Evolutionary conservation across 1,284 basidiomycete species (phyloP).

Genomic region (Fistulinella cinereoalba): DNA sequence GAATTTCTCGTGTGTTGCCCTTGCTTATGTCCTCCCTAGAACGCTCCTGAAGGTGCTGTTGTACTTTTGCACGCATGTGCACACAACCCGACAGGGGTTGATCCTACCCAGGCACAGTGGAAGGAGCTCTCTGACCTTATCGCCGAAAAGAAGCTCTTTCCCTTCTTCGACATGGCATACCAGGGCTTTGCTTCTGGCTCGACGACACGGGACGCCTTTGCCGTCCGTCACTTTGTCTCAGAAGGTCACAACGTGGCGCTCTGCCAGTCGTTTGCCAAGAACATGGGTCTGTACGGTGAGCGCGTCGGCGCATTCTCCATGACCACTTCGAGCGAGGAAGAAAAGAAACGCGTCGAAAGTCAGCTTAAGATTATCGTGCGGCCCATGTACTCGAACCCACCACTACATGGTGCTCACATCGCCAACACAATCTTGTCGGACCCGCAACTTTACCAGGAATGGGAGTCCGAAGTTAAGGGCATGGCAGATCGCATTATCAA

Average conservation of each 20-base stretch:
- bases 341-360: constrained; percentile 87
- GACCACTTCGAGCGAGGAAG: constrained; percentile 69
- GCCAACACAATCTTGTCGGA: constrained; percentile 82
- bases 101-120: constrained; percentile 95
- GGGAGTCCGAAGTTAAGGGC: constrained; percentile 88
- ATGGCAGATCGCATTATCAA: constrained; percentile 97
- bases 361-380: constrained; percentile 97
- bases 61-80: constrained; percentile 91
- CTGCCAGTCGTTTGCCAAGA: constrained; percentile 97
- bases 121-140: constrained; percentile 85
- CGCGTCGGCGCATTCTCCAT: constrained; percentile 95
- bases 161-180: constrained; percentile 98
- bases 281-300: constrained; percentile 98
- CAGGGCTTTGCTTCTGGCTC: constrained; percentile 93
- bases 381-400: constrained; percentile 98
- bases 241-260: constrained; percentile 86
- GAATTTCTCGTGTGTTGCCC: background rate
- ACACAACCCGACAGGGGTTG: constrained; percentile 98
- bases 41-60: constrained; percentile 74
- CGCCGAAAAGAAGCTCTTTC: constrained; percentile 85
- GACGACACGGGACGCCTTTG: constrained; percentile 88
- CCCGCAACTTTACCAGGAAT: constrained; percentile 78
- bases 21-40: constrained; percentile 40
- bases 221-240: constrained; percentile 91
- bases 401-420: constrained; percentile 91